Evolutionary conservation across 2,329 filamentous ascomycete species (phyloP), one percentile per base, ranked within the genome.

Genomic region (Venturia pyrina): DNA sequence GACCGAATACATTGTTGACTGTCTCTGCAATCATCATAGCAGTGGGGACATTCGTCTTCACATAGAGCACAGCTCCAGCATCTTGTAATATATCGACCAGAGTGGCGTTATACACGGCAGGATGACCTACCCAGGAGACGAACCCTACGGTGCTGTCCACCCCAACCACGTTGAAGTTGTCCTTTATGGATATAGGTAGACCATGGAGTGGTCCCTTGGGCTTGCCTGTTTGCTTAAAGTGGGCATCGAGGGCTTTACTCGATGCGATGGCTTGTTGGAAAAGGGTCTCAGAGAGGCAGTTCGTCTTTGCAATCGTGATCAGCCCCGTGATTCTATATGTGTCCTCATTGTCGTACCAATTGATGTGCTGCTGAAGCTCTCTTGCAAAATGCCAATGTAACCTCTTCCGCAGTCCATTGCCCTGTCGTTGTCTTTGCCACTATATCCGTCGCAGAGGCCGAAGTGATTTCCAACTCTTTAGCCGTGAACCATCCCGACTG

Each of bases 1-100:
- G 79, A 10, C 87, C 87, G 69, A 86, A 85, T 1, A 84, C 78
- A 69, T 88, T 87, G 75, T 89, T 89, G 19, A 87, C 83, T 1
- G 80, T 83, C 72, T 89, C 87, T 15, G 85, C 82, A 63, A 88
- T 87, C 86, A 89, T 88, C 81, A 88, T 86, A 15, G 85, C 85
- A 1, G 85, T 87, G 0, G 88, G 87, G 1, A 90, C 78, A 69
- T 89, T 89, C 0, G 88, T 90, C 75, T 90, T 90, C 69, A 84
- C 81, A 69, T 89, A 88, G n/a, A 88, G 75, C 0, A 90, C 80
- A 0, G 87, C 87, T 1, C 88, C 88, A 0, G 85, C 78, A 21
- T 79, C 78, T 34, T 83, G 75, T 4, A 90, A 74, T 0, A 88
- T 76, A 10, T 83, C 78, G 0, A 89, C 83, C 7, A 89, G 76